Base-by-base conservation (phyloP, 2,329 filamentous ascomycete species). In the Triangularia setosa region DNA sequence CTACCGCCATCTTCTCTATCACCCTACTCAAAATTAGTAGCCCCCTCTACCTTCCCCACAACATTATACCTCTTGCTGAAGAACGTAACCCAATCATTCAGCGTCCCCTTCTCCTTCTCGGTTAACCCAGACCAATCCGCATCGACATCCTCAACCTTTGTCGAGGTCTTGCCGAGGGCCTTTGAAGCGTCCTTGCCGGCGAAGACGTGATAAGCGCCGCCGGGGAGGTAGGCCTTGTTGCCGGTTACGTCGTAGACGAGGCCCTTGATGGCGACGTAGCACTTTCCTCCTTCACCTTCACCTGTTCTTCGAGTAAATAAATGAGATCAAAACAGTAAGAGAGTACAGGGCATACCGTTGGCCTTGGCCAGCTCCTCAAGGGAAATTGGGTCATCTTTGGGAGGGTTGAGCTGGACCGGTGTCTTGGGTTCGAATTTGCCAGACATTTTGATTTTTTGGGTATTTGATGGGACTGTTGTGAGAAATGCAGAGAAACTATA, bases 51-150 rank as follows among this genome's bases (percentile, higher is more conserved):
- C 63, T 82, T 76, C 14, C 92, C 92, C 56, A 96, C 87, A 60
- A 98, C 85, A 72, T 97, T 98, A 80, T 99, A 99, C 64, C 95
- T 85, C 81, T 98, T 99, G 70, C 90, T 92, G 79, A 99, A 99
- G 79, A 96, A 99, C 1, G 90, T 96, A 68, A 90, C 87, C 95
- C 95, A 99, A 76, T 99, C 95, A 61, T 94, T 85, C 66, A 99
- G 80, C 2, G 90, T 89, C 25, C 86, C 87, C 80, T 95, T 92
- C 76, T 97, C 89, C 78, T 95, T 93, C 23, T 96, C 93, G 14
- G 83, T 82, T 60, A 99, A 81, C 72, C 93, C 90, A 64, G 89
- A 82, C 90, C 92, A 98, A 59, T 97, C 90, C 1, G 95, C 81
- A 30, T 81, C 81, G 69, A 92, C 94, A 70, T 98, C 93, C 72